phyloP scores from a whole-genome alignment of 2,329 filamentous ascomycete species.

The Lecanoromycetidae sp. region DNA sequence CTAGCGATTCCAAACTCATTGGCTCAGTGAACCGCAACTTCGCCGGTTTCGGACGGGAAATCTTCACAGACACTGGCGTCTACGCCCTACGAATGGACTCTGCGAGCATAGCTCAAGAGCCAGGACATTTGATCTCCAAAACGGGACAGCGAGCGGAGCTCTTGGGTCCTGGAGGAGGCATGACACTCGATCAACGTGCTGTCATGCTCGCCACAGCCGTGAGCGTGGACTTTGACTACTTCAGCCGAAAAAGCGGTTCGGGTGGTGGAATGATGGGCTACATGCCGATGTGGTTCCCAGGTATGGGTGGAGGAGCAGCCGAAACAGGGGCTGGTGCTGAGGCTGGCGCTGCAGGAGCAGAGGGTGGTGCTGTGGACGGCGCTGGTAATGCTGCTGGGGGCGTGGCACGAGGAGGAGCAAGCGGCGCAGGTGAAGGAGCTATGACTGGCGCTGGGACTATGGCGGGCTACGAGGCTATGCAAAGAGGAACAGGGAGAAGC shows the following conservation, averaged over 20 bases:
- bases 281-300: conserved; percentile 43
- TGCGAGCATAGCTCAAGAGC: conserved; percentile 33
- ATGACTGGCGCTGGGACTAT: conserved; percentile 45
- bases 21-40: conserved; percentile 55
- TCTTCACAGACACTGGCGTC: conserved; percentile 55
- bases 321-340: conserved; percentile 26
- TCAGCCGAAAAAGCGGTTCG: conserved; percentile 45
- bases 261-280: conserved; percentile 36
- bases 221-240: conserved; percentile 55
- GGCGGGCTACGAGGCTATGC: conserved; percentile 53
- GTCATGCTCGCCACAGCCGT: conserved; percentile 56
- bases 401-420: conserved; percentile 23
- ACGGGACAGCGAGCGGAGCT: conserved; percentile 23
- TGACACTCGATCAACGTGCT: conserved; percentile 54
- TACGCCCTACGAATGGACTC: conserved; percentile 55
- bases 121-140: conserved; percentile 29
- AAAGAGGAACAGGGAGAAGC: conserved; percentile 31
- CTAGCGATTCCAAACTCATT: conserved; percentile 39
- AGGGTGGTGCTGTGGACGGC: conserved; percentile 30
- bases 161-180: conserved; percentile 22
- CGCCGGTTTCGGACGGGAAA: conserved; percentile 48
- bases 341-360: conserved; percentile 24
- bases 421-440: conserved; percentile 21
- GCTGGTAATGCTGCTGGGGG: conserved; percentile 40
- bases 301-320: conserved; percentile 29